phyloP scores from a whole-genome alignment of 2,329 filamentous ascomycete genomes.

The Aureobasidium sp. region DNA sequence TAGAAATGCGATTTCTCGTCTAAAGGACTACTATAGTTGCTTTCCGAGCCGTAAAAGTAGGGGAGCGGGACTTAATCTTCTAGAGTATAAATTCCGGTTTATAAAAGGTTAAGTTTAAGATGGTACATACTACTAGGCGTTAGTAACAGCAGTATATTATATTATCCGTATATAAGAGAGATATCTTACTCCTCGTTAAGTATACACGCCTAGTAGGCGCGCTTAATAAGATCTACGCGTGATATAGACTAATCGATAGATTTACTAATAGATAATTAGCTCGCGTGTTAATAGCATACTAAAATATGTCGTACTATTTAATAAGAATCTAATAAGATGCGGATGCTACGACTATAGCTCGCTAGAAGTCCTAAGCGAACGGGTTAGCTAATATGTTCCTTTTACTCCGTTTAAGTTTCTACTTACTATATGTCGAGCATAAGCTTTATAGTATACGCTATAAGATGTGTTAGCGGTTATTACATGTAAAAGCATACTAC shows the following conservation, averaged over 20 bases:
- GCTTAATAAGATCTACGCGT: constrained; percentile 44
- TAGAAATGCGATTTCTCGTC: constrained; percentile 47
- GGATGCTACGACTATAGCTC: constrained; percentile 47
- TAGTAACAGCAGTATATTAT: too few species aligned
- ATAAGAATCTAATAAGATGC: constrained; percentile 49
- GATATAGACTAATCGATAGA: constrained; percentile 39
- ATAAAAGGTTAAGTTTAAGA: constrained; percentile 49
- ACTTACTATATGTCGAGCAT: constrained; percentile 43
- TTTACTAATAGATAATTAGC: constrained; percentile 15
- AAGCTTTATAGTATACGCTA: constrained; percentile 47
- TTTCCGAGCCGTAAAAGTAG: constrained; percentile 39
- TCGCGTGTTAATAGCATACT: constrained; percentile 21
- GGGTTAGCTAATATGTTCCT: background rate
- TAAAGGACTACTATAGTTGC: constrained; percentile 31
- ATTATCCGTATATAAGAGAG: background rate
- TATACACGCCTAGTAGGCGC: constrained; percentile 50
- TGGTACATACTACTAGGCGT: constrained; percentile 39
- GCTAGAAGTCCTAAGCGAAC: constrained; percentile 42
- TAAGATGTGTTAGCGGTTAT: background rate
- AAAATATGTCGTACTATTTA: constrained; percentile 35
- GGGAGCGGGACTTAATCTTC: constrained; percentile 48
- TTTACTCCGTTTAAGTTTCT: background rate
- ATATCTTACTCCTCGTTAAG: constrained; percentile 43
- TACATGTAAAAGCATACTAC: constrained; percentile 17
- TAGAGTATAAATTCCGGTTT: constrained; percentile 45